Evolutionary conservation across 2,329 filamentous ascomycete species (phyloP), one percentile per base, ranked within the genome.

Genomic region (Epichloe festucae): DNA sequence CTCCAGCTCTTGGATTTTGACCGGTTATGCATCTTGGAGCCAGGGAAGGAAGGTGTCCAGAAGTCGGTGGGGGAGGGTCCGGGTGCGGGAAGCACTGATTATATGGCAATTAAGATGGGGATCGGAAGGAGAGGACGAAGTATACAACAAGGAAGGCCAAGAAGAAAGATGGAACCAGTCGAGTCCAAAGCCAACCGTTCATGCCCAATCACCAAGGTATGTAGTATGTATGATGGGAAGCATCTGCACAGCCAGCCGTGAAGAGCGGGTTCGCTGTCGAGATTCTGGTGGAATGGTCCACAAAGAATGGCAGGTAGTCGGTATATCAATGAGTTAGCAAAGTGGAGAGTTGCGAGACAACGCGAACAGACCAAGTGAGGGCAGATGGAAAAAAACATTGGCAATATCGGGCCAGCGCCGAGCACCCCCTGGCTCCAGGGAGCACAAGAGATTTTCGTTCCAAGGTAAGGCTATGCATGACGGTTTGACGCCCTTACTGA

Each of bases 221-320:
- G 34, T 4, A 21, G 34, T 8, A 21, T 8, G 15, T 10, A 39
- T 14, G 15, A 39, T n/a, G 36, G 17, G 14, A 49, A 21, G 4
- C 7, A n/a, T 50, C 39, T 47, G 31, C 36, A 31, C 52, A 49
- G 49, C 49, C 46, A 46, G 49, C 49, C 45, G 41, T 43, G 46
- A 6, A 46, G 50, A 46, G 49, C 41, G 42, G 34, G 23, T 41
- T 49, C 12, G 46, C 14, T 23, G 35, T 23, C 31, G n/a, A 10
- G 14, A 14, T 27, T 44, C 14, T 47, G 15, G 23, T 51, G 36
- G 34, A 10, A 14, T 42, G 50, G 15, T 43, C 51, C 41, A 52
- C 41, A 45, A 52, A 40, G 35, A n/a, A 42, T 36, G 44, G 44
- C 46, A 49, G 35, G 42, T 43, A 21, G 31, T 41, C 23, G 46